Evolutionary conservation across 257 asterid genomes (phyloP), one percentile per base, ranked within the genome.

Genomic region (Nicotiana otophora): DNA sequence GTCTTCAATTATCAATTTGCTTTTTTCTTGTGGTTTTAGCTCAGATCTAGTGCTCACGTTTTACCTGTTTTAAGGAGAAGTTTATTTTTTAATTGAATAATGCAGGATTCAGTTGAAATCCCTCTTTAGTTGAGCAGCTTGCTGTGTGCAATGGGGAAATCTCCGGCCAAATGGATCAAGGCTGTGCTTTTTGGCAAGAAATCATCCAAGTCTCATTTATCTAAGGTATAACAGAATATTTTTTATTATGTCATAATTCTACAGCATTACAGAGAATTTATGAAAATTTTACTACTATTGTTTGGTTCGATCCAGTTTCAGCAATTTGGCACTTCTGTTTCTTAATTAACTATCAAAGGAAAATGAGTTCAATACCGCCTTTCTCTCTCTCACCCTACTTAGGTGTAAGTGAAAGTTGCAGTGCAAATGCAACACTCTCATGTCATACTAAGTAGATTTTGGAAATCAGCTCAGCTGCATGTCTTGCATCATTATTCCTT

Each of bases 151-250:
- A 95, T 95, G 99, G 97, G 99, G 84, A 95, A 94, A 88, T 96
- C 99, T 89, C 97, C 99, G 0, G 98, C 90, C 82, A 96, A 90
- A 83, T 96, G 99, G 99, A 93, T 96, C 91, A 96, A 94, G 89
- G 82, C 92, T 28, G 95, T 93, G 26, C 99, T 96, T 82, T 94
- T 93, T n/a, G 97, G 99, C 78, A 96, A 94, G 92, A 96, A 96
- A 85, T 67, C 89, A 63, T 90, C 99, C 16, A 93, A 91, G 85
- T 86, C 98, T 36, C 88, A 63, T 75, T 90, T 87, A 83, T 89
- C 97, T 84, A 94, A 91, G 85, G 99, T 93, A 53, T 53, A 90
- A 48, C 23, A 74, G 62, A 7, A 14, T 26, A 5, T 48, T 4
- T 74, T 5, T 6, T 12, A 0, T 26, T 74, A 5, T 26, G 42